Evolutionary conservation across 352 stramenopile species (phyloP).

Genomic region (Lagenidium giganteum): DNA sequence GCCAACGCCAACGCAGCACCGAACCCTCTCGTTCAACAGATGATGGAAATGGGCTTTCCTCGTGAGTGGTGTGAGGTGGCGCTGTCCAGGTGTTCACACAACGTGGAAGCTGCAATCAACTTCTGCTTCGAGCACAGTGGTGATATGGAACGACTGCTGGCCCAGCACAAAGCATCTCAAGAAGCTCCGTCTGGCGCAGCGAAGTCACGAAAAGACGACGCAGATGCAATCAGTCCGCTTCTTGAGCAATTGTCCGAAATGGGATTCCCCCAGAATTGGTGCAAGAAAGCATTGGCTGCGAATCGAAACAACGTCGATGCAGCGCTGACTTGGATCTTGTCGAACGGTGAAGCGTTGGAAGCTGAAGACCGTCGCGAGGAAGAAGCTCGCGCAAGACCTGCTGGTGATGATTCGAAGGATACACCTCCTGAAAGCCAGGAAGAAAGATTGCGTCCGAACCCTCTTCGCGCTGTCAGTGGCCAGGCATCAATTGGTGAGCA

Average conservation of each 20-base stretch:
- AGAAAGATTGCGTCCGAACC: slow-evolving; percentile 55
- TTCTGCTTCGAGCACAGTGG: slow-evolving; percentile 91
- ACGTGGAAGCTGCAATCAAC: slow-evolving; percentile 89
- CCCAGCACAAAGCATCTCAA: slow-evolving; percentile 64
- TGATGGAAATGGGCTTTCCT: slow-evolving; percentile 93
- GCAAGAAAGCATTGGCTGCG: slow-evolving; percentile 84
- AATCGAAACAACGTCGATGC: slow-evolving; percentile 90
- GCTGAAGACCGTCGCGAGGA: slow-evolving; percentile 85
- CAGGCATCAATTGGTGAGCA: slow-evolving; percentile 82
- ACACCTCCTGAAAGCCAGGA: slow-evolving; percentile 27
- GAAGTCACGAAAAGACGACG: slow-evolving; percentile 38
- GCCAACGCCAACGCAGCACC: slow-evolving; percentile 21
- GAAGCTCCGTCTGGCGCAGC: slow-evolving; percentile 18
- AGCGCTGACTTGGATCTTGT: slow-evolving; percentile 90
- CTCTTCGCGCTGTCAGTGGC: slow-evolving; percentile 75
- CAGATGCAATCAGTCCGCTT: slow-evolving; percentile 64
- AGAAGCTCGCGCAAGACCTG: slow-evolving; percentile 49
- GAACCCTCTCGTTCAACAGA: slow-evolving; percentile 82
- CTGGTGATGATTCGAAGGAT: slow-evolving; percentile 26
- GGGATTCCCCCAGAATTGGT: slow-evolving; percentile 92
- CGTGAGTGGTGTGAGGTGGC: slow-evolving; percentile 91
- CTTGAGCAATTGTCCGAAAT: slow-evolving; percentile 89
- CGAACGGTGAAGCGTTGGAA: slow-evolving; percentile 85
- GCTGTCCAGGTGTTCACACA: slow-evolving; percentile 78
- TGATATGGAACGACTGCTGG: slow-evolving; percentile 87